Percentiles rank a stretch among this genome's conserved stretches.
Conservation (phyloP, 2,329 filamentous ascomycete genomes). For the Aquanectria penicillioides region DNA sequence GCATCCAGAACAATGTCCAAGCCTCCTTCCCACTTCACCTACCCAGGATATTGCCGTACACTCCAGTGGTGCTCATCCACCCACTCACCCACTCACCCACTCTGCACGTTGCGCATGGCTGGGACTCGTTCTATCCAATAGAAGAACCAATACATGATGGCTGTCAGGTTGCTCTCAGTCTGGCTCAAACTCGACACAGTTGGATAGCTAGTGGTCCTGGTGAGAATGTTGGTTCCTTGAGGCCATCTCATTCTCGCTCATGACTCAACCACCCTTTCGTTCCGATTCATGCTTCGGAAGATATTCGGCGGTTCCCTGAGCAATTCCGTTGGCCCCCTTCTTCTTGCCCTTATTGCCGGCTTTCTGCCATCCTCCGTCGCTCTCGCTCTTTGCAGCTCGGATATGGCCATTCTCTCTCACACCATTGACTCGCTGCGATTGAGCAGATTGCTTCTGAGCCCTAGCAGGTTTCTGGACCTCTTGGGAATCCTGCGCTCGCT, state of each 20-base stretch:
- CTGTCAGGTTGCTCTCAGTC: conserved; percentile 21
- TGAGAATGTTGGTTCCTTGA: not conserved
- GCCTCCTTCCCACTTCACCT: conserved; percentile 16
- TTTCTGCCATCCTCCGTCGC: conserved; percentile 68
- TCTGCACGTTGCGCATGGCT: conserved; percentile 19
- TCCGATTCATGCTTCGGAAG: conserved; percentile 68
- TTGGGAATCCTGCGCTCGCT: conserved; percentile 16
- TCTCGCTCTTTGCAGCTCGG: conserved; percentile 65
- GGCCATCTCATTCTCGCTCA: not conserved
- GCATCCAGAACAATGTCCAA: conserved; percentile 42
- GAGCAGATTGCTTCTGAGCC: conserved; percentile 39
- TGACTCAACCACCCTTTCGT: conserved; percentile 68
- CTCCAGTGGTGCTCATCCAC: no score
- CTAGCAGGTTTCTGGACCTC: conserved; percentile 38
- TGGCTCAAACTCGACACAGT: not conserved
- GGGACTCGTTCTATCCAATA: conserved; percentile 38
- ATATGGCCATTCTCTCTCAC: conserved; percentile 63
- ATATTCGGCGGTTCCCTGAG: conserved; percentile 58
- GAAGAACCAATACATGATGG: conserved; percentile 20
- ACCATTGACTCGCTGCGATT: conserved; percentile 51
- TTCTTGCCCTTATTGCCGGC: conserved; percentile 60
- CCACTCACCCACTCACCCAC: conserved; percentile 15
- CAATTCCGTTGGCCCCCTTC: conserved; percentile 52
- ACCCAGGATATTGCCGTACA: conserved; percentile 16
- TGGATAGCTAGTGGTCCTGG: not conserved